phyloP scores from a whole-genome alignment of 2,329 filamentous ascomycete species.

The Fusarium secorum region DNA sequence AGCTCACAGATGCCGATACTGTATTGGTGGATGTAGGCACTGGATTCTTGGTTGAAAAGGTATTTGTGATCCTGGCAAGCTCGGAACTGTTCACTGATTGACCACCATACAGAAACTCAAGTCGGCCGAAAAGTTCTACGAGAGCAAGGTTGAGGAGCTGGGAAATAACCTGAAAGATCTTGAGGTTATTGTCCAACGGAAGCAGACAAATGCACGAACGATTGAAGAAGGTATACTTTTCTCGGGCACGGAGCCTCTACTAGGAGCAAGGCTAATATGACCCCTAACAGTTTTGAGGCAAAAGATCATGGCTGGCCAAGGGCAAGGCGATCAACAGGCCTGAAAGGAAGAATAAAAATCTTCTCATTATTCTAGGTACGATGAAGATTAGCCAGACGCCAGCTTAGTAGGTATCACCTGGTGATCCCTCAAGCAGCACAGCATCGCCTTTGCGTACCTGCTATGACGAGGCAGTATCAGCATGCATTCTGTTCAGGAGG shows the following conservation, averaged over 20 bases:
- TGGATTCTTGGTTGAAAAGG: slow-evolving; percentile 95
- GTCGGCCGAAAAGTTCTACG: slow-evolving; percentile 64
- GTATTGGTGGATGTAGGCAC: slow-evolving; percentile 94
- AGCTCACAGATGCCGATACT: slow-evolving; percentile 74
- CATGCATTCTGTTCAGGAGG: slow-evolving; percentile 33
- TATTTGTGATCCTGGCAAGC: slow-evolving; percentile 41
- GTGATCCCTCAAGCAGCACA: slow-evolving; percentile 1
- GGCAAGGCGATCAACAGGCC: slow-evolving; percentile 35
- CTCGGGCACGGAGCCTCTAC: neutral
- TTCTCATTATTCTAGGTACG: neutral
- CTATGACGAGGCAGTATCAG: slow-evolving; percentile 11
- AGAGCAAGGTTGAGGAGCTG: slow-evolving; percentile 63
- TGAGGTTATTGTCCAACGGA: slow-evolving; percentile 67
- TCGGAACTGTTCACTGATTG: slow-evolving; percentile 15
- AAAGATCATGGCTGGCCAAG: slow-evolving; percentile 53
- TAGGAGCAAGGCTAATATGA: slow-evolving; percentile 42
- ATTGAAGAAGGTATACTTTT: slow-evolving; percentile 79
- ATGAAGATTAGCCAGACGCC: slow-evolving; percentile 4
- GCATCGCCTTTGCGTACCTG: neutral
- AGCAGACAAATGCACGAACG: slow-evolving; percentile 83
- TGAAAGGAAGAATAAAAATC: slow-evolving; percentile 12
- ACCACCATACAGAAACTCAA: slow-evolving; percentile 55
- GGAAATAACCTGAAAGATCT: slow-evolving; percentile 63
- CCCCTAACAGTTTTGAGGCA: slow-evolving; percentile 50
- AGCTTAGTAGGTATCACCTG: neutral